Percentiles rank a stretch among this genome's conserved stretches.
These are phyloP conservation scores for Dendrobium nobile DNA, from an alignment of 106 monocot species.

Conservation along the genomic window DNA sequence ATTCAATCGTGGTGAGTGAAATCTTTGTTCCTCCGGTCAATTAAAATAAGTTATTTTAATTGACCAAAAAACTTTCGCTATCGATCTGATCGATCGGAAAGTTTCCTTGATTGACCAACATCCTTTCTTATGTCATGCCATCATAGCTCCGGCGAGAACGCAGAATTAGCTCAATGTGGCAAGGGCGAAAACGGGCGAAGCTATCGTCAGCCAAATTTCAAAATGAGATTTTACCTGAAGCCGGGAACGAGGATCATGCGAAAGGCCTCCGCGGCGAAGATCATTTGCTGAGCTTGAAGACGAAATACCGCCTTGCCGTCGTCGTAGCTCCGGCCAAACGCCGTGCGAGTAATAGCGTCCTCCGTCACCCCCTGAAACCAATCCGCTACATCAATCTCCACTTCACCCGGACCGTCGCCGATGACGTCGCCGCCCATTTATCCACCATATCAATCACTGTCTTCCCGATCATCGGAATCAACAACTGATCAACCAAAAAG, in stretches of 20 bases:
- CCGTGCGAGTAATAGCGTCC: slow-evolving; percentile 43
- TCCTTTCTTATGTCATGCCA: no score
- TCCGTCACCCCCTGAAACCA: slow-evolving; percentile 53
- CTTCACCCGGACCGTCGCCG: slow-evolving; percentile 42
- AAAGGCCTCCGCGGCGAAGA: slow-evolving; percentile 75
- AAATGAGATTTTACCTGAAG: slow-evolving; percentile 11
- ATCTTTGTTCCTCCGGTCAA: no score
- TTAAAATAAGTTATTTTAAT: no score
- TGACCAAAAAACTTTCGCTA: no score
- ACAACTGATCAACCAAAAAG: slow-evolving; percentile 22
- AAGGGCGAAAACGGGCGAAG: no score
- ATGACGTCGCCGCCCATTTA: slow-evolving; percentile 32
- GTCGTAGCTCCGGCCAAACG: slow-evolving; percentile 61
- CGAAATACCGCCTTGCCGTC: slow-evolving; percentile 61
- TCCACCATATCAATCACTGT: slow-evolving; percentile 59
- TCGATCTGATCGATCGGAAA: no score
- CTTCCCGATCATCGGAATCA: slow-evolving; percentile 58
- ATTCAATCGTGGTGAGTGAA: no score
- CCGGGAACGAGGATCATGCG: slow-evolving; percentile 43
- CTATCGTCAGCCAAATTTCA: no score
- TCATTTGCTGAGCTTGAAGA: slow-evolving; percentile 73
- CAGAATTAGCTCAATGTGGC: no score
- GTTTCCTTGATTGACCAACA: no score
- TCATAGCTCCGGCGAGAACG: neutral
- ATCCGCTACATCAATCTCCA: slow-evolving; percentile 59